Conservation (phyloP, 257 asterid genomes). For the Catharanthus roseus region DNA sequence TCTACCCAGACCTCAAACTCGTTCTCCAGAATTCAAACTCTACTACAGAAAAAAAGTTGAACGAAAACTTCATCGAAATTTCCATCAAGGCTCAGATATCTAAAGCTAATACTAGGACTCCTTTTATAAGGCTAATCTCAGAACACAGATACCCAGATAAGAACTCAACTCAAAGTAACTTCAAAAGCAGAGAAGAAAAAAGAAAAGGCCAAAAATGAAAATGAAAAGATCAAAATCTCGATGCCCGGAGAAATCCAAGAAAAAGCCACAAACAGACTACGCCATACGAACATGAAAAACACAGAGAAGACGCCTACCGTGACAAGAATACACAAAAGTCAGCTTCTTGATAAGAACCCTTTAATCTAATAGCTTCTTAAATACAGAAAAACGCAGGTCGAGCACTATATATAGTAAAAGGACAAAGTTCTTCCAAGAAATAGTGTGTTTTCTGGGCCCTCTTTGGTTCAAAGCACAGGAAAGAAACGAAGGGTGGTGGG, state of each 20-base stretch:
- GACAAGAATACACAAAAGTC: constrained; percentile 7
- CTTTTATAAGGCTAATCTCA: neutral
- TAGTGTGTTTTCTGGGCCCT: neutral
- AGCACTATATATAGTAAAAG: neutral
- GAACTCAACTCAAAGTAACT: neutral
- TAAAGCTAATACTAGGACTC: neutral
- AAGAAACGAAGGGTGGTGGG: neutral
- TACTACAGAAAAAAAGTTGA: neutral
- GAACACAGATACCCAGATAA: neutral
- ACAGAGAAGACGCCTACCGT: constrained; percentile 4
- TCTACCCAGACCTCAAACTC: neutral
- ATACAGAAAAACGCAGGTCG: neutral
- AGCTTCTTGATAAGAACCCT: neutral
- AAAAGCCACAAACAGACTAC: neutral
- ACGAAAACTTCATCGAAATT: neutral
- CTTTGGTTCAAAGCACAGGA: neutral
- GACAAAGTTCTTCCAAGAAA: neutral
- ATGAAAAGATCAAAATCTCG: neutral
- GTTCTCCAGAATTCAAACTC: neutral
- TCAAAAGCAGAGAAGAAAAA: neutral
- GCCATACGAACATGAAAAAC: neutral
- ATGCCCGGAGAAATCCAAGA: neutral
- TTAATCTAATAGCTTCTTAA: neutral
- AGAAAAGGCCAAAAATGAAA: neutral
- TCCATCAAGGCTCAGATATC: neutral